Evolutionary conservation across 2,329 filamentous ascomycete genomes (phyloP).

Genomic region (Cladosporium sp.): DNA sequence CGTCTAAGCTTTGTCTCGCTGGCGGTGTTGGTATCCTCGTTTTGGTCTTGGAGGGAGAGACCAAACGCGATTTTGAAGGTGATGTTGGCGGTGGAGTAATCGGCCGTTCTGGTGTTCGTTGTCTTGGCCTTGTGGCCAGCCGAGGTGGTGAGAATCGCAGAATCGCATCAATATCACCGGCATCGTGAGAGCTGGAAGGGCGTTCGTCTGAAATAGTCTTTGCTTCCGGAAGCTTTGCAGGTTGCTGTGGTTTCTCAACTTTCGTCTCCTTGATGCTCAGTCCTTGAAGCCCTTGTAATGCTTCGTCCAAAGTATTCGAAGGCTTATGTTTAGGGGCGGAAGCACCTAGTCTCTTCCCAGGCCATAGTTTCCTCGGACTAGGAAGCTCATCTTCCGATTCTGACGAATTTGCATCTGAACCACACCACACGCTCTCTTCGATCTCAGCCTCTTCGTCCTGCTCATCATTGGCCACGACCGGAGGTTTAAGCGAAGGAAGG

Average conservation of each 20-base stretch:
- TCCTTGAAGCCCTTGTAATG: slow-evolving; percentile 3
- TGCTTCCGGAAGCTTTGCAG: not conserved
- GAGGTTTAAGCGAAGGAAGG: not conserved
- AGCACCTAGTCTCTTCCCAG: not conserved
- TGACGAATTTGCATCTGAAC: slow-evolving; percentile 21
- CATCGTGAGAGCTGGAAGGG: slow-evolving; percentile 4
- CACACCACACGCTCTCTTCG: slow-evolving; percentile 34
- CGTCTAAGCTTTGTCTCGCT: slow-evolving; percentile 51
- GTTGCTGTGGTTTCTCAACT: not conserved
- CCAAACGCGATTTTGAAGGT: slow-evolving; percentile 39
- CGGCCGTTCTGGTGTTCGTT: slow-evolving; percentile 17
- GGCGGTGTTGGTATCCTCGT: slow-evolving; percentile 51
- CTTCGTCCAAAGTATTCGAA: not conserved
- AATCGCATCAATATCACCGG: slow-evolving; percentile 3
- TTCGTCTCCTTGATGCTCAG: slow-evolving; percentile 7
- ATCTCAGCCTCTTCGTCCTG: slow-evolving; percentile 24
- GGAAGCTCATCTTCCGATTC: slow-evolving; percentile 26
- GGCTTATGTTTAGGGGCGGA: not conserved
- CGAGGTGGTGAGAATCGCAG: slow-evolving; percentile 4
- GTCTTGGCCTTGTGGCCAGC: not conserved
- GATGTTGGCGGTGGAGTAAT: slow-evolving; percentile 38
- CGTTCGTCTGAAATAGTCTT: not conserved
- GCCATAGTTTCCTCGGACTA: slow-evolving; percentile 23
- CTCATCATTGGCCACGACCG: slow-evolving; percentile 3
- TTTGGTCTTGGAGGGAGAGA: slow-evolving; percentile 46